These are phyloP conservation scores for Fraxinus excelsior DNA, from an alignment of 257 asterid species.

Conservation along the genomic window DNA sequence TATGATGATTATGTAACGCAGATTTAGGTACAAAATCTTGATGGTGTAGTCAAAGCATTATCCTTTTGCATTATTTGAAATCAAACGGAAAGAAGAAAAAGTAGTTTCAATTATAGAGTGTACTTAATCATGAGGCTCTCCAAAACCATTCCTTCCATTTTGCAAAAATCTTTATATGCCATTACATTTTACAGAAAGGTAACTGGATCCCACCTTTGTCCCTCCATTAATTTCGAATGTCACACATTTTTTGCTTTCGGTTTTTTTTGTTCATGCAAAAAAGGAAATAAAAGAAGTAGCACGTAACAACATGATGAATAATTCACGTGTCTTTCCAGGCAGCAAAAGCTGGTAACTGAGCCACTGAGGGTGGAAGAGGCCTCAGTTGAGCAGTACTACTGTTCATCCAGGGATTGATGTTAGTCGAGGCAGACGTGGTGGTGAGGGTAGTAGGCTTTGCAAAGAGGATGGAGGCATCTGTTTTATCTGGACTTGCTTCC, in stretches of 20 bases:
- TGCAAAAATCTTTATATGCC: constrained; percentile 37
- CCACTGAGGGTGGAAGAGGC: constrained; percentile 50
- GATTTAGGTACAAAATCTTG: constrained; percentile 19
- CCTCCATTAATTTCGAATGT: constrained; percentile 20
- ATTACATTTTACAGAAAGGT: constrained; percentile 34
- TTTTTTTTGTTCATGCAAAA: constrained; percentile 34
- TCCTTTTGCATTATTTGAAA: constrained; percentile 40
- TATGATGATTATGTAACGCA: constrained; percentile 36
- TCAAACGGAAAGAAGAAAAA: constrained; percentile 11
- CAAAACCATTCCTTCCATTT: constrained; percentile 42
- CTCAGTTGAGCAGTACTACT: constrained; percentile 33
- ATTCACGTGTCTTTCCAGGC: constrained; percentile 62
- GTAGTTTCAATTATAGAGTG: constrained; percentile 34
- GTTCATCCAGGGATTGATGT: constrained; percentile 44
- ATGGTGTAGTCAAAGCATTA: constrained; percentile 41
- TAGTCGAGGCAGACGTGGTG: constrained; percentile 7
- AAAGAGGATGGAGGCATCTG: constrained; percentile 21
- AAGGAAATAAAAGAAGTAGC: neutral
- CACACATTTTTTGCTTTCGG: neutral
- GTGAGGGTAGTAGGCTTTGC: constrained; percentile 10
- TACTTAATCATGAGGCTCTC: constrained; percentile 26
- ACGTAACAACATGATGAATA: neutral
- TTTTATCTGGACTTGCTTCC: constrained; percentile 77
- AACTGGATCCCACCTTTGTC: constrained; percentile 42
- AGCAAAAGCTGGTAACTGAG: constrained; percentile 75